Conservation (phyloP, 2,329 filamentous ascomycete species). For the Aspergillus niger region DNA sequence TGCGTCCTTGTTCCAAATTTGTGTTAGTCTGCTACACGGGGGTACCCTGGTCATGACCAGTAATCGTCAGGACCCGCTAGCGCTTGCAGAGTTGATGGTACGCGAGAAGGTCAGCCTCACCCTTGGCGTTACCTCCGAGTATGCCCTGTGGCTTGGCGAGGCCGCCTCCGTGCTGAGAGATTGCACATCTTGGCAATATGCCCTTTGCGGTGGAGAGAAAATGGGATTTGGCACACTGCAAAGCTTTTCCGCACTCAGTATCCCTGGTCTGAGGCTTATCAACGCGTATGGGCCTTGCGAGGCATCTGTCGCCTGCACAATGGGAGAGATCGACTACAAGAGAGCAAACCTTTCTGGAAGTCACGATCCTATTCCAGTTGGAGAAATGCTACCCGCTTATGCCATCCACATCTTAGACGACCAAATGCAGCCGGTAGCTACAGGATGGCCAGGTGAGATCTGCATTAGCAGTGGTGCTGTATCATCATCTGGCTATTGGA, state of each 20-base stretch:
- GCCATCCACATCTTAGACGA: constrained; percentile 11
- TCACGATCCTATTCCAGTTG: constrained; percentile 3
- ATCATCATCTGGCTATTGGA: constrained; percentile 3
- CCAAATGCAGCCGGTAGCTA: constrained; percentile 7
- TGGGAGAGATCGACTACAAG: background rate
- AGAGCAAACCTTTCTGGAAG: too few relatives aligned
- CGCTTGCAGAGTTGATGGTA: constrained; percentile 9
- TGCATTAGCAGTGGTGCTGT: constrained; percentile 11
- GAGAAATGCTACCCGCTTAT: constrained; percentile 11
- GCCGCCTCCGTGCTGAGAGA: background rate
- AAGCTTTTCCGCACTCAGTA: background rate
- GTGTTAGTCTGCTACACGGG: constrained; percentile 8
- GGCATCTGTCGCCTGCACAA: background rate
- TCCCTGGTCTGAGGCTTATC: background rate
- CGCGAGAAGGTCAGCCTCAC: constrained; percentile 12
- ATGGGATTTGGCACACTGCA: background rate
- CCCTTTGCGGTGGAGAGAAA: constrained; percentile 13
- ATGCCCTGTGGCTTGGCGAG: constrained; percentile 1
- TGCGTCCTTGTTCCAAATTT: constrained; percentile 13
- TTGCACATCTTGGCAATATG: constrained; percentile 6
- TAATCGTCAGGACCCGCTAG: constrained; percentile 8
- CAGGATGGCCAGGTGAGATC: constrained; percentile 14
- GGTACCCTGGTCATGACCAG: constrained; percentile 9
- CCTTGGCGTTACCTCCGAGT: constrained; percentile 8
- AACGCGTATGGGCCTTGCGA: constrained; percentile 21